Base-by-base conservation (phyloP, 1,284 basidiomycete genomes). In the Agaricales sp. region DNA sequence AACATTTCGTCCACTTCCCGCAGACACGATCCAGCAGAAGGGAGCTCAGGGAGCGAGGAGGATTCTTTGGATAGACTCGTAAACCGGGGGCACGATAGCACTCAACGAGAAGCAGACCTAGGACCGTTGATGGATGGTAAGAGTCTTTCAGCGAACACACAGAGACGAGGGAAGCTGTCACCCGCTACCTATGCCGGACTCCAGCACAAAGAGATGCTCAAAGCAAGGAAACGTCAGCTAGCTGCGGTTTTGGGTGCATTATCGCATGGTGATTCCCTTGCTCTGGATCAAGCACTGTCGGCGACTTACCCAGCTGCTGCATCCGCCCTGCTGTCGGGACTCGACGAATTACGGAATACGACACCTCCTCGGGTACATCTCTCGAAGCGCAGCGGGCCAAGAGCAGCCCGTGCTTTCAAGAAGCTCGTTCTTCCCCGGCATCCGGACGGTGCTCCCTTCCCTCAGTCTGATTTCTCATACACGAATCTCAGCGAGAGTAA, bases 241-340 rank as follows among this genome's bases (percentile, higher is more conserved):
- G 76, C 76, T 3, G 72, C 76, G 2, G 79, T 84, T 16, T 69
- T 88, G 30, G 81, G 78, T 30, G 74, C 78, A 16, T 60, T 82
- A 47, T 73, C 80, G 4, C 71, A 76, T 55, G 76, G 75, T 4
- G 80, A 85, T 62, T 76, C 77, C 3, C 68, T 86, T 41, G 82
- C 82, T 23, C 67, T 89, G 43, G 86, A 88, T 60, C 80, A 83
- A 60, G 86, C 85, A 20, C 67, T 87, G 24, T 78, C 79, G n/a
- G 71, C 77, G 6, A 74, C 67, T 52, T 74, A 79, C 51, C 71
- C 76, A 16, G 57, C 59, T 46, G 56, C 55, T 20, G 58, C 43
- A 26, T 39, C 57, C 45, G 57, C 59, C 47, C 54, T 61, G 56
- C 62, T 51, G 26, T 35, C 30, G 30, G 30, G 11, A 8, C 11